phyloP scores from a whole-genome alignment of 495 filamentous ascomycete genomes.

The Xylaria curta region DNA sequence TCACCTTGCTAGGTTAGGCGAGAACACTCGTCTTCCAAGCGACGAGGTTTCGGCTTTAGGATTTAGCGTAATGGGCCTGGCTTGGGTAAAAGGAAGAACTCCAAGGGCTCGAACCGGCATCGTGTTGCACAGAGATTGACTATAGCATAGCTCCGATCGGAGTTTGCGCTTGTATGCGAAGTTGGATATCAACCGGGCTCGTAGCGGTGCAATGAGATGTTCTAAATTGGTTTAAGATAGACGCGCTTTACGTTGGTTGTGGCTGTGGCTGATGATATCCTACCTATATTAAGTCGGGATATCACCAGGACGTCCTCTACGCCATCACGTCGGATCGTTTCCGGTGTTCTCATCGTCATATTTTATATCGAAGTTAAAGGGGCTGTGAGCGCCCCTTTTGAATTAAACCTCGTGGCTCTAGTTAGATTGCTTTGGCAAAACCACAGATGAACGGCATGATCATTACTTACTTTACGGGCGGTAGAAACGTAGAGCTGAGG shows the following conservation, averaged over 20 bases:
- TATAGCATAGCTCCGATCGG: constrained; percentile 73
- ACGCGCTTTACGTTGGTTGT: not conserved
- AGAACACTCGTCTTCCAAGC: constrained; percentile 62
- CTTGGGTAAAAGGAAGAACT: constrained; percentile 54
- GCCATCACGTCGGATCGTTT: constrained; percentile 53
- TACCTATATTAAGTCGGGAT: constrained; percentile 70
- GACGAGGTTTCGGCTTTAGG: constrained; percentile 54
- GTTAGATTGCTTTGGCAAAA: not conserved
- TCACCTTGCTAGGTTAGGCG: constrained; percentile 64
- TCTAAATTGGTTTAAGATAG: too few species aligned
- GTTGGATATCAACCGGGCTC: constrained; percentile 73
- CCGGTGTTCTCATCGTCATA: constrained; percentile 65
- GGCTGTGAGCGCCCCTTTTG: constrained; percentile 46
- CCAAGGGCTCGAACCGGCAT: constrained; percentile 57
- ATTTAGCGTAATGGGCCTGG: constrained; percentile 59
- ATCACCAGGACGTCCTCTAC: constrained; percentile 68
- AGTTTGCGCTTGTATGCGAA: constrained; percentile 72
- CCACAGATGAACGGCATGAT: not conserved
- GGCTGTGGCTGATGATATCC: constrained; percentile 63
- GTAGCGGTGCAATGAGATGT: constrained; percentile 66
- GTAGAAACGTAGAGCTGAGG: too few species aligned
- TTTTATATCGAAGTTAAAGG: constrained; percentile 71
- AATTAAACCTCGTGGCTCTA: not conserved
- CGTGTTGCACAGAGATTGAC: constrained; percentile 42
- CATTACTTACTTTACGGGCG: too few species aligned